These are phyloP conservation scores for Leccinum uliginosum DNA, from an alignment of 768 basidiomycete species.

Conservation along the genomic window DNA sequence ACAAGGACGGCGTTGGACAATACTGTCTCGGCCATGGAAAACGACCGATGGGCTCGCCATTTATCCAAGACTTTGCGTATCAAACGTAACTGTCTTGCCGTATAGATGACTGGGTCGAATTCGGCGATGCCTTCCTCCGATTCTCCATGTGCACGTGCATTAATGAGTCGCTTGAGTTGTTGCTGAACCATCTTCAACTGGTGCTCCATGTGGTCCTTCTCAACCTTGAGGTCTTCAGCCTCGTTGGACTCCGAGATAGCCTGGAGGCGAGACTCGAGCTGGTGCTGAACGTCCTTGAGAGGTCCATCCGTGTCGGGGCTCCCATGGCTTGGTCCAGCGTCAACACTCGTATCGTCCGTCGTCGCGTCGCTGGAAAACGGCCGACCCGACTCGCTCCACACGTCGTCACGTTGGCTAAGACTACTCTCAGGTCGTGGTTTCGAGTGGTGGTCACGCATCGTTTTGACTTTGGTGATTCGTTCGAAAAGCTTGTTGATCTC, in stretches of 20 bases:
- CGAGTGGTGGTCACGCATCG: slow-evolving; percentile 74
- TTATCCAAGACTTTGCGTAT: slow-evolving; percentile 78
- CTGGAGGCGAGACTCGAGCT: slow-evolving; percentile 65
- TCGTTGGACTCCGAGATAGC: slow-evolving; percentile 65
- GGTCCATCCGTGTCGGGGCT: slow-evolving; percentile 67
- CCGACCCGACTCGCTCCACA: slow-evolving; percentile 87
- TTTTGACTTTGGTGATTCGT: slow-evolving; percentile 90
- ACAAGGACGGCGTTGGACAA: slow-evolving; percentile 79
- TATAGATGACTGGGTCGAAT: slow-evolving; percentile 81
- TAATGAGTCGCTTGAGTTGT: slow-evolving; percentile 79
- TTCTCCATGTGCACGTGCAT: slow-evolving; percentile 76
- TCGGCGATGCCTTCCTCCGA: slow-evolving; percentile 54
- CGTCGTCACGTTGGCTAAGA: slow-evolving; percentile 77
- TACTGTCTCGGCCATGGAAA: slow-evolving; percentile 90
- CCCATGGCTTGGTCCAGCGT: slow-evolving; percentile 51
- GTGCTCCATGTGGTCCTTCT: slow-evolving; percentile 91
- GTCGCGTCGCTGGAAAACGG: slow-evolving; percentile 71
- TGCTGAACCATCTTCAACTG: slow-evolving; percentile 75
- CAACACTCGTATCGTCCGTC: slow-evolving; percentile 87
- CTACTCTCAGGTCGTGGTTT: slow-evolving; percentile 89
- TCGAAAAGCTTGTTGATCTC: slow-evolving; percentile 93
- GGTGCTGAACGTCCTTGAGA: slow-evolving; percentile 67
- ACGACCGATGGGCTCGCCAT: slow-evolving; percentile 82
- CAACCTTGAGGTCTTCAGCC: slow-evolving; percentile 81
- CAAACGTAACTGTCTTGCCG: slow-evolving; percentile 74